Conservation (phyloP, 768 basidiomycete genomes). For the Lactarius hatsudake region DNA sequence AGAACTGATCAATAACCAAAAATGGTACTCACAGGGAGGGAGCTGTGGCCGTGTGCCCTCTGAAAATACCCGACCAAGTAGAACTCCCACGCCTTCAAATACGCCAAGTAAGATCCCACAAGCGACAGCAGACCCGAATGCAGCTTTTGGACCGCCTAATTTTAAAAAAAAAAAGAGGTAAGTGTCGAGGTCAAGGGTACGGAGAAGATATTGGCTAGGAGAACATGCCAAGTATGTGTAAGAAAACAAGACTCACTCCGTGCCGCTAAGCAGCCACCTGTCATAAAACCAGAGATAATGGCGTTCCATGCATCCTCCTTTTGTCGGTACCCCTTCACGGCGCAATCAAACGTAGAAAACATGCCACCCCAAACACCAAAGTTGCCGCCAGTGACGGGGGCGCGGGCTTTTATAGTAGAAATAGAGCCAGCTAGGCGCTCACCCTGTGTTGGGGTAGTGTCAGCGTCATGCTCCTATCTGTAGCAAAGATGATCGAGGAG, state of each 20-base stretch:
- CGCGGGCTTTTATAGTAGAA: constrained; percentile 95
- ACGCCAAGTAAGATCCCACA: constrained; percentile 96
- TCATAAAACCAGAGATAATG: constrained; percentile 97
- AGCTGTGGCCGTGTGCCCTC: constrained; percentile 78
- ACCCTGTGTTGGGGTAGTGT: constrained; percentile 52
- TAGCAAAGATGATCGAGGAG: not conserved
- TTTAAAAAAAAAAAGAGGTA: not conserved
- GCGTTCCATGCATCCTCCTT: constrained; percentile 99
- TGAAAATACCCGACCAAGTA: constrained; percentile 85
- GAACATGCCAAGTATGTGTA: not conserved
- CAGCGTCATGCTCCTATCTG: not conserved
- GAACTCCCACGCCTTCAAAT: constrained; percentile 92
- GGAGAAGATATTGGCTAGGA: not conserved
- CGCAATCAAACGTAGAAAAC: constrained; percentile 98
- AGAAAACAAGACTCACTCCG: constrained; percentile 64
- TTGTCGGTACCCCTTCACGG: constrained; percentile 93
- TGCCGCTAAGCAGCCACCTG: constrained; percentile 92
- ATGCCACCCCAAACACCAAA: constrained; percentile 96
- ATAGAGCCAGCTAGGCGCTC: constrained; percentile 92
- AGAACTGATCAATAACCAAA: not conserved
- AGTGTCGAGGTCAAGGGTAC: not conserved
- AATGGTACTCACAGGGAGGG: constrained; percentile 60
- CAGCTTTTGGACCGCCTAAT: constrained; percentile 87
- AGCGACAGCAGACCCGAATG: constrained; percentile 88
- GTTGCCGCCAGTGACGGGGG: constrained; percentile 97